Percentiles rank a stretch among this genome's conserved stretches.
Conservation (phyloP, 805 yeast genomes). For the Teunomyces funiuensis region DNA sequence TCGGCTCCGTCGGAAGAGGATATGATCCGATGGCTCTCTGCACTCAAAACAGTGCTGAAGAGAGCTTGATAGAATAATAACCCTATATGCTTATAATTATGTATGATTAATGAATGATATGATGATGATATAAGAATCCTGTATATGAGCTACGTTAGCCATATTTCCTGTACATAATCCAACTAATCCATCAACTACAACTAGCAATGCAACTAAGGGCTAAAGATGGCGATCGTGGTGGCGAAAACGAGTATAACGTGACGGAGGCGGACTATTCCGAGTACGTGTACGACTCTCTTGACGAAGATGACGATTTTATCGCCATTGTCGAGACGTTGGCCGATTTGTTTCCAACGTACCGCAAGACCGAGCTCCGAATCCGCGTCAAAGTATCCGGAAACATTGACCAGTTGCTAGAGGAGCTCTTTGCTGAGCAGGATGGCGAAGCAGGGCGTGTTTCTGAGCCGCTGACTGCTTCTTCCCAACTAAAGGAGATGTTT, state of each 20-base stretch:
- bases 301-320: slow-evolving; percentile 14
- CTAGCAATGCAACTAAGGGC: too few species aligned
- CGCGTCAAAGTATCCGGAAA: slow-evolving; percentile 23
- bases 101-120: too few species aligned
- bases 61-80: too few species aligned
- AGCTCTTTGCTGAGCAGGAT: slow-evolving; percentile 19
- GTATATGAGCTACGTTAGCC: too few species aligned
- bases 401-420: slow-evolving; percentile 24
- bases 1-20: slow-evolving; percentile 47
- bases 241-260: too few species aligned
- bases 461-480: too few species aligned
- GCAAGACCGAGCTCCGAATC: slow-evolving; percentile 26
- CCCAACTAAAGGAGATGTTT: slow-evolving; percentile 43
- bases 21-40: slow-evolving; percentile 48
- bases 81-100: too few species aligned
- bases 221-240: too few species aligned
- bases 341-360: slow-evolving; percentile 27
- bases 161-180: neutral
- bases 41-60: slow-evolving; percentile 29
- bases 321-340: slow-evolving; percentile 20
- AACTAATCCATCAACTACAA: neutral
- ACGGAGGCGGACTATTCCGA: slow-evolving; percentile 11
- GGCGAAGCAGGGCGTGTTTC: too few species aligned
- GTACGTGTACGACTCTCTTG: slow-evolving; percentile 16
- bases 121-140: neutral